A percentile compares a stretch with the other conserved stretches of the same genome.
These are phyloP conservation scores for Cystofilobasidium ferigula DNA, from an alignment of 768 basidiomycete genomes.

Conservation along the genomic window DNA sequence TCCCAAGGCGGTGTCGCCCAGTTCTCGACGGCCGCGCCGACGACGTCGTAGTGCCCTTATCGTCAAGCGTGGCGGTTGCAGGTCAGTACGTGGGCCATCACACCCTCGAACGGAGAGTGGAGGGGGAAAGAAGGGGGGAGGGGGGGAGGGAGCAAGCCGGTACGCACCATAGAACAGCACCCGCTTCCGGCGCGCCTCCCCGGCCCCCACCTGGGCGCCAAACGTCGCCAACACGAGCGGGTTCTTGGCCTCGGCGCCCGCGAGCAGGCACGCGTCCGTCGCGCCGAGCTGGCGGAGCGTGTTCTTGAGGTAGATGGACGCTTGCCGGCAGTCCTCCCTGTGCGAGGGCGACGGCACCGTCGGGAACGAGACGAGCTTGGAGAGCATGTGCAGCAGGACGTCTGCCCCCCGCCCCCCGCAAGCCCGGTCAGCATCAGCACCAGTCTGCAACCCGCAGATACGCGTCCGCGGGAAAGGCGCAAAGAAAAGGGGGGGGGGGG, in stretches of 20 bases:
- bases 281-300: slow-evolving; percentile 70
- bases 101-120: too few species aligned
- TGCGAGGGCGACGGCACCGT: slow-evolving; percentile 64
- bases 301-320: slow-evolving; percentile 83
- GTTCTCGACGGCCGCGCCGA: slow-evolving; percentile 58
- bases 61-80: slow-evolving; percentile 1
- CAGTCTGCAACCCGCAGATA: too few species aligned
- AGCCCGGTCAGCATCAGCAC: too few species aligned
- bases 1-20: slow-evolving; percentile 81
- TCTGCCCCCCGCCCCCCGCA: too few species aligned
- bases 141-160: too few species aligned
- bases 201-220: slow-evolving; percentile 44
- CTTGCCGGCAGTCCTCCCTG: slow-evolving; percentile 73
- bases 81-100: slow-evolving; percentile 32
- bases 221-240: slow-evolving; percentile 87
- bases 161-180: slow-evolving; percentile 80
- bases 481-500: background rate
- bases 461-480: background rate
- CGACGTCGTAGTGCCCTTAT: slow-evolving; percentile 84
- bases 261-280: slow-evolving; percentile 55
- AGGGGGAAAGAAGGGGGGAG: background rate
- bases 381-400: slow-evolving; percentile 27
- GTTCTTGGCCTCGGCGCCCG: slow-evolving; percentile 52
- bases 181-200: slow-evolving; percentile 53
- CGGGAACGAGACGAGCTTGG: slow-evolving; percentile 68